Base-by-base conservation (phyloP, 371 early-diverging fungal genomes). In the Gilbertella persicaria region DNA sequence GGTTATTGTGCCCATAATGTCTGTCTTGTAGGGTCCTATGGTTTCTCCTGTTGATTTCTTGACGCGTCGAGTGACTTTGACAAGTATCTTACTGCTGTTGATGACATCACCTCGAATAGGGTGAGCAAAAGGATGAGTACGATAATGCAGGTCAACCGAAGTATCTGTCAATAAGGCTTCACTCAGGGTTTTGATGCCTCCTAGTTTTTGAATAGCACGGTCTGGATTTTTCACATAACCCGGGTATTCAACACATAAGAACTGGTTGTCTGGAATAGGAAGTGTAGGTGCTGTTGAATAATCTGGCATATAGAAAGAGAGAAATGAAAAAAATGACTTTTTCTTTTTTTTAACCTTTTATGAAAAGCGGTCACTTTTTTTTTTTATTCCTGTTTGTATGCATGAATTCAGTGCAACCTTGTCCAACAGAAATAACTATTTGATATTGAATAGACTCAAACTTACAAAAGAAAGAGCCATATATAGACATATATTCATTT, bases 111-210 rank as follows among this genome's bases (percentile, higher is more conserved):
- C 87, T 20, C 66, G 52, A 21, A 87, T 73, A 8, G 88, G 81
- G 60, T 87, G 88, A 1, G 73, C 74, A 63, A 87, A 90, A 0
- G 78, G 78, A 59, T 86, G 83, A 5, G 78, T 78, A 10, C 86
- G 58, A 53, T 66, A 82, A 0, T 73, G 60, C 6, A 88, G 58
- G 52, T 83, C 79, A 4, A 87, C 52, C 3, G 53, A 39, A 5
- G 17, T 4, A 23, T 59, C 16, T 16, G 39, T 42, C 25, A 36
- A 10, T 0, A 50, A 26, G 13, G 58, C 16, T 39, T 48, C 65
- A 16, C 63, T 62, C 13, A 84, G 46, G 2, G 58, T 50, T 21
- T 66, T 58, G 24, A 58, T 57, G 1, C 86, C 86, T 23, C 85
- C 84, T n/a, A 88, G 37, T 0, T 80, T 78, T 7, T 58, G 39